Base-by-base conservation (phyloP, 352 stramenopile species). In the Phytophthora syringae region DNA sequence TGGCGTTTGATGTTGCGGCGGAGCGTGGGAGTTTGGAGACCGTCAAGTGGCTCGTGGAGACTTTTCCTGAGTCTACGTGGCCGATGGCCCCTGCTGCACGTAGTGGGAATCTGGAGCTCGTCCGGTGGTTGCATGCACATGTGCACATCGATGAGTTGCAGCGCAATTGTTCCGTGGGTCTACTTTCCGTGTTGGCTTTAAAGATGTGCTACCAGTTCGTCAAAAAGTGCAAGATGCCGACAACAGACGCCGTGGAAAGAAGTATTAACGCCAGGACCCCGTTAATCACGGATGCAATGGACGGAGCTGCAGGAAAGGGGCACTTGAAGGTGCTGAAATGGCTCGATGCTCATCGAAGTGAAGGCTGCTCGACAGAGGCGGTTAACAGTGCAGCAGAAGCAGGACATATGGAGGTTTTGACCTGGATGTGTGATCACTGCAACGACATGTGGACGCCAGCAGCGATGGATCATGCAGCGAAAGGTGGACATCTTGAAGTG, bases 381-480 rank as follows among this genome's bases (percentile, higher is more conserved):
- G n/a, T n/a, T n/a, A n/a, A n/a, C n/a, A n/a, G n/a, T 57, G 21
- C 5, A 18, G 24, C 20, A 47, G 22, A 18, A 48, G 15, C 42
- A 61, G 37, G 53, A 37, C 0, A 12, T 37, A 9, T n/a, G n/a
- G n/a, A n/a, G n/a, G n/a, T n/a, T n/a, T n/a, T n/a, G n/a, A n/a
- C n/a, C n/a, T n/a, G n/a, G n/a, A n/a, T n/a, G n/a, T n/a, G n/a
- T n/a, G n/a, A n/a, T n/a, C n/a, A n/a, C n/a, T n/a, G n/a, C n/a
- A n/a, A n/a, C 7, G 2, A 47, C 18, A 13, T 5, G 28, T 3
- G 10, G 40, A 51, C 42, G 0, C 15, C n/a, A 13, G 5, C 27
- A 7, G 45, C 60, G 10, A 59, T 69, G 60, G 42, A 69, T 20
- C 24, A 22, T 30, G 37, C 52, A 21, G 45, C 44, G 20, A 49